Conservation (phyloP, 805 yeast species). For the Komagataella ulmi region DNA sequence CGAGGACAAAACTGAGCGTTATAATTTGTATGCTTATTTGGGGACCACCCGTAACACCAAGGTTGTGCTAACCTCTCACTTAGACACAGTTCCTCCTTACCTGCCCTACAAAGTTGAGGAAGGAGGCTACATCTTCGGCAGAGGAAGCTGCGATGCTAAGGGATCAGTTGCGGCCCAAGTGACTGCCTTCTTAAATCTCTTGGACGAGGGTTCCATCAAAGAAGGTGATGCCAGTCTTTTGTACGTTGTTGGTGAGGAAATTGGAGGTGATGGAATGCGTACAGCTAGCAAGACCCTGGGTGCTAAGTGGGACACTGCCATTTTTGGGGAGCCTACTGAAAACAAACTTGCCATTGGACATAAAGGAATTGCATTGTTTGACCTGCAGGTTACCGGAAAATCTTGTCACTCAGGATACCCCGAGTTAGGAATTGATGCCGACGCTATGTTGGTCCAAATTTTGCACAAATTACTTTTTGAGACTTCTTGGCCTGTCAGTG, state of each 20-base stretch:
- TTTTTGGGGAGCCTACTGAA: slow-evolving; percentile 72
- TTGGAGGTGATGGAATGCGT: slow-evolving; percentile 52
- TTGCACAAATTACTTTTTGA: slow-evolving; percentile 27
- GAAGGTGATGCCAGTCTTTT: slow-evolving; percentile 47
- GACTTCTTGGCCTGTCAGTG: slow-evolving; percentile 33
- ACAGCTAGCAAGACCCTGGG: slow-evolving; percentile 25
- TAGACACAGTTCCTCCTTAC: slow-evolving; percentile 64
- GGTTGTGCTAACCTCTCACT: slow-evolving; percentile 47
- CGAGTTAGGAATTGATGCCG: slow-evolving; percentile 51
- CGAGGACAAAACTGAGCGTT: slow-evolving; percentile 18
- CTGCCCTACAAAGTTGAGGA: slow-evolving; percentile 30
- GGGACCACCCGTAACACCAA: slow-evolving; percentile 30
- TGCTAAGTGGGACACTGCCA: slow-evolving; percentile 41
- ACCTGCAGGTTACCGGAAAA: slow-evolving; percentile 34
- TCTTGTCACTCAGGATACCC: slow-evolving; percentile 65
- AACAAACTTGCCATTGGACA: slow-evolving; percentile 57
- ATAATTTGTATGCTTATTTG: slow-evolving; percentile 44
- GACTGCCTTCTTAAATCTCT: slow-evolving; percentile 35
- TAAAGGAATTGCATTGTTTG: slow-evolving; percentile 38
- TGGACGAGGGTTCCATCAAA: slow-evolving; percentile 19
- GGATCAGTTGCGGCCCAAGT: slow-evolving; percentile 55
- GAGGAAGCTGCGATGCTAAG: slow-evolving; percentile 66
- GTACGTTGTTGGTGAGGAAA: slow-evolving; percentile 62
- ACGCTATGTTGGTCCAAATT: slow-evolving; percentile 36
- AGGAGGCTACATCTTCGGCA: slow-evolving; percentile 41